phyloP scores from a whole-genome alignment of 1,284 basidiomycete genomes.

The Microbotryum saponariae region DNA sequence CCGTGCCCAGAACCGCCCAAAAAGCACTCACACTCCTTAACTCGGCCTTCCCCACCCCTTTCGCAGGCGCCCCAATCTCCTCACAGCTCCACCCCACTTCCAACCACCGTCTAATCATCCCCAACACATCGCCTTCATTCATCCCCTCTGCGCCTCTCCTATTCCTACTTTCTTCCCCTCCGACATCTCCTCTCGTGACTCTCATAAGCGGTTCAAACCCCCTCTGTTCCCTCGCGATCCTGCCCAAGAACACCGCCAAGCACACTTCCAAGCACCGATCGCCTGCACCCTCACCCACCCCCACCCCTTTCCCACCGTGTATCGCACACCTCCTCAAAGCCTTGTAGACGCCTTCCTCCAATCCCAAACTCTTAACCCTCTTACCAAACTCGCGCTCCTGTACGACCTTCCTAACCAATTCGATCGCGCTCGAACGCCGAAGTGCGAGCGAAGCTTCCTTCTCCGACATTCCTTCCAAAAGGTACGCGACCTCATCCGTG shows the following conservation, averaged over 20 bases:
- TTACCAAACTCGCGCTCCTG: conserved; percentile 19
- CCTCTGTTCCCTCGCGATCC: conserved; percentile 21
- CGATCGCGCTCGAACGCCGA: conserved; percentile 20
- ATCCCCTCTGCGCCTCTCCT: no score
- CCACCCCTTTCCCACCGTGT: not conserved
- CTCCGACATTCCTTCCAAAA: conserved; percentile 18
- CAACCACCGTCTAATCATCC: no score
- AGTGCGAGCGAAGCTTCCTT: conserved; percentile 1
- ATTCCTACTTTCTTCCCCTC: no score
- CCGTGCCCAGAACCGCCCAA: no score
- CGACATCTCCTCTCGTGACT: not conserved
- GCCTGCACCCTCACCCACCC: not conserved
- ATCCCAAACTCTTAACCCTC: conserved; percentile 20
- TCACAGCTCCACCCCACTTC: no score
- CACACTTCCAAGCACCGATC: conserved; percentile 24
- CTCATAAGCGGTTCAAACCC: conserved; percentile 25
- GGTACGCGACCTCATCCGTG: conserved; percentile 22
- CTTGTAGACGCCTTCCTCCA: conserved; percentile 20
- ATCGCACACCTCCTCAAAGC: not conserved
- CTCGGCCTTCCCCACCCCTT: no score
- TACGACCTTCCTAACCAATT: conserved; percentile 17
- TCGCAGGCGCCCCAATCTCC: no score
- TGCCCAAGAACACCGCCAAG: conserved; percentile 15
- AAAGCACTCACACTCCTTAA: no score
- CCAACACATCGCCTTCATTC: no score